These are phyloP conservation scores for Volvariella volvacea DNA, from an alignment of 1,284 basidiomycete species.

Conservation along the genomic window DNA sequence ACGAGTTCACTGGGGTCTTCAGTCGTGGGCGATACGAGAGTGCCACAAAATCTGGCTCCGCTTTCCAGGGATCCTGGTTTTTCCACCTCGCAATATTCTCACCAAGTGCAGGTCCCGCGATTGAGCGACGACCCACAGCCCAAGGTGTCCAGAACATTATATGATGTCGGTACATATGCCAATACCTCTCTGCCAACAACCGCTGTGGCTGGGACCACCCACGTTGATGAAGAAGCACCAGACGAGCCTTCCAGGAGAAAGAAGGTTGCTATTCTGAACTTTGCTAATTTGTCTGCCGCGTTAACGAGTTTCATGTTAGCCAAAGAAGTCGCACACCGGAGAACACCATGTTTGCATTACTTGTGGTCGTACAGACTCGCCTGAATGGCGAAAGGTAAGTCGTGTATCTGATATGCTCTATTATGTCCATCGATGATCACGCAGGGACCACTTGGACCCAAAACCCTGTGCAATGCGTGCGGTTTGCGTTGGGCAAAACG, in stretches of 20 bases:
- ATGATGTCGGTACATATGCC: neutral
- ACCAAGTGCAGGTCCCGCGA: too few species aligned
- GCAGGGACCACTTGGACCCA: slow-evolving; percentile 75
- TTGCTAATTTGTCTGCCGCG: slow-evolving; percentile 4
- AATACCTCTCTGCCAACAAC: neutral
- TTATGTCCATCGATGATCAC: slow-evolving; percentile 13
- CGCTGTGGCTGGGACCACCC: slow-evolving; percentile 4
- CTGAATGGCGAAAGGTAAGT: slow-evolving; percentile 76
- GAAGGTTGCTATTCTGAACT: slow-evolving; percentile 21
- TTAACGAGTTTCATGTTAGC: slow-evolving; percentile 17
- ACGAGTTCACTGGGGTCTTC: too few species aligned
- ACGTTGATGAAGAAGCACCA: slow-evolving; percentile 21
- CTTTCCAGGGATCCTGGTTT: too few species aligned
- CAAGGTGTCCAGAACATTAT: too few species aligned
- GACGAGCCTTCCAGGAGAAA: slow-evolving; percentile 37
- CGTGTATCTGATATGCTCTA: slow-evolving; percentile 7
- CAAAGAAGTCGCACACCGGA: slow-evolving; percentile 42
- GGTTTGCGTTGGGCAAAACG: slow-evolving; percentile 80
- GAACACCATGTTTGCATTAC: slow-evolving; percentile 74
- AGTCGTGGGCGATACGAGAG: too few species aligned
- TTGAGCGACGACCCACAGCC: too few species aligned
- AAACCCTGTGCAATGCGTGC: slow-evolving; percentile 85
- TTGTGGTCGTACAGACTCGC: slow-evolving; percentile 76
- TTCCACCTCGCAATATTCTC: too few species aligned
- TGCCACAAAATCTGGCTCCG: too few species aligned